Percentiles rank a stretch among this genome's conserved stretches.
phyloP scores from a whole-genome alignment of 108 stramenopile genomes.

The Fragilariopsis cylindrus region DNA sequence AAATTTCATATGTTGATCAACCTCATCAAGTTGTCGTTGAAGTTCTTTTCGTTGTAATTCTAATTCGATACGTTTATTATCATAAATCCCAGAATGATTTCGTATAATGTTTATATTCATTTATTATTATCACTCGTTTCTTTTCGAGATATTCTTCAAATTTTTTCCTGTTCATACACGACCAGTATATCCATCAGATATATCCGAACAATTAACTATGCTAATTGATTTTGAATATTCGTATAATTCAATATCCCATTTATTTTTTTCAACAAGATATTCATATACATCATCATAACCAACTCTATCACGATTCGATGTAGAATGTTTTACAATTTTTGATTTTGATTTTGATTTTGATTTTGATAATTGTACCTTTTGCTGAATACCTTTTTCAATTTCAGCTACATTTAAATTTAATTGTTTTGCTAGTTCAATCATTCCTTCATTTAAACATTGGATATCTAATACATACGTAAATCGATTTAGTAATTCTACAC shows the following conservation, averaged over 20 bases:
- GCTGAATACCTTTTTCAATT: not conserved
- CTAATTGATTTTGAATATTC: conserved; percentile 22
- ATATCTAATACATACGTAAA: conserved; percentile 19
- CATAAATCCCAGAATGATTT: not conserved
- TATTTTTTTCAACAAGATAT: conserved; percentile 10
- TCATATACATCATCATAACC: conserved; percentile 15
- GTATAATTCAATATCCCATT: conserved; percentile 30
- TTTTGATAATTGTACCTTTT: not conserved
- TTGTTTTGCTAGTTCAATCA: conserved; percentile 2
- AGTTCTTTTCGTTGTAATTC: not conserved
- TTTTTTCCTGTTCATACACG: no score
- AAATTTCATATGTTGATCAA: not conserved
- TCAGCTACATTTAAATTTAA: not conserved
- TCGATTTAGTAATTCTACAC: not conserved
- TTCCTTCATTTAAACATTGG: conserved; percentile 9
- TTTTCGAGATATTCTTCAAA: no score
- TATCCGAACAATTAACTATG: conserved; percentile 5
- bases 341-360: not conserved
- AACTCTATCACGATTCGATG: not conserved
- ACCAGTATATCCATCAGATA: no score
- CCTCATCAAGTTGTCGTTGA: not conserved
- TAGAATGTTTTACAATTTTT: not conserved
- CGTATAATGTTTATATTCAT: not conserved
- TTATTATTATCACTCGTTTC: no score
- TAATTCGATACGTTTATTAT: not conserved